Evolutionary conservation across 441 rosid species (phyloP).

Genomic region (Bruguiera hainesii): DNA sequence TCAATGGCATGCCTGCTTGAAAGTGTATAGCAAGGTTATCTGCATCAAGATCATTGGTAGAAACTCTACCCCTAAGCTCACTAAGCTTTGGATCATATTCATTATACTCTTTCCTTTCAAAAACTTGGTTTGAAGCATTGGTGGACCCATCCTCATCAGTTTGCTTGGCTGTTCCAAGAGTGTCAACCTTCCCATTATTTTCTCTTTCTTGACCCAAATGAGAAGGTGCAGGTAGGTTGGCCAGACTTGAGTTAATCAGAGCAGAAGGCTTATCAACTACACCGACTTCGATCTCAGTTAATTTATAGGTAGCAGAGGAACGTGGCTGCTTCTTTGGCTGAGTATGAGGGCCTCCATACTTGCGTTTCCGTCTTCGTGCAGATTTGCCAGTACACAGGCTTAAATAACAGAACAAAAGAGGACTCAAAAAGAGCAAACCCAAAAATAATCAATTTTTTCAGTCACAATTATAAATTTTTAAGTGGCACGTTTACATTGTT

Average conservation of each 20-base stretch:
- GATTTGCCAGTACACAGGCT: slow-evolving; percentile 76
- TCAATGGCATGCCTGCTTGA: slow-evolving; percentile 44
- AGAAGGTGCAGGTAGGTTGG: slow-evolving; percentile 26
- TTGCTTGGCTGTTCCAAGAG: slow-evolving; percentile 33
- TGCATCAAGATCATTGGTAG: slow-evolving; percentile 37
- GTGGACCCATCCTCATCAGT: slow-evolving; percentile 39
- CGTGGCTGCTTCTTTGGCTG: slow-evolving; percentile 68
- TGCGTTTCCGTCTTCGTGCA: slow-evolving; percentile 81
- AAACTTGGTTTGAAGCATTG: slow-evolving; percentile 29
- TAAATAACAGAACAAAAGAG: slow-evolving; percentile 24
- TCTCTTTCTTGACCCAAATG: slow-evolving; percentile 33
- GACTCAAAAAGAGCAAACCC: not conserved
- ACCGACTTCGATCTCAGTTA: slow-evolving; percentile 25
- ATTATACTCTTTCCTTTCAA: slow-evolving; percentile 43
- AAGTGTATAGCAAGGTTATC: slow-evolving; percentile 46
- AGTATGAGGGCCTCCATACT: slow-evolving; percentile 48
- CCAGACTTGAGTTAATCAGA: slow-evolving; percentile 33
- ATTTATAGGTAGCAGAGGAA: slow-evolving; percentile 32
- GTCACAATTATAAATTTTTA: too few species aligned
- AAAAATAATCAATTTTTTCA: too few species aligned
- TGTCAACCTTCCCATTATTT: slow-evolving; percentile 33
- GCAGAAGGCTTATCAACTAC: slow-evolving; percentile 39
- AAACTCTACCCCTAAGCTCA: slow-evolving; percentile 63
- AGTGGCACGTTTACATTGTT: too few species aligned
- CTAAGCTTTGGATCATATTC: slow-evolving; percentile 90